Conservation (phyloP, 2,329 filamentous ascomycete species). For the Diaporthe citri region DNA sequence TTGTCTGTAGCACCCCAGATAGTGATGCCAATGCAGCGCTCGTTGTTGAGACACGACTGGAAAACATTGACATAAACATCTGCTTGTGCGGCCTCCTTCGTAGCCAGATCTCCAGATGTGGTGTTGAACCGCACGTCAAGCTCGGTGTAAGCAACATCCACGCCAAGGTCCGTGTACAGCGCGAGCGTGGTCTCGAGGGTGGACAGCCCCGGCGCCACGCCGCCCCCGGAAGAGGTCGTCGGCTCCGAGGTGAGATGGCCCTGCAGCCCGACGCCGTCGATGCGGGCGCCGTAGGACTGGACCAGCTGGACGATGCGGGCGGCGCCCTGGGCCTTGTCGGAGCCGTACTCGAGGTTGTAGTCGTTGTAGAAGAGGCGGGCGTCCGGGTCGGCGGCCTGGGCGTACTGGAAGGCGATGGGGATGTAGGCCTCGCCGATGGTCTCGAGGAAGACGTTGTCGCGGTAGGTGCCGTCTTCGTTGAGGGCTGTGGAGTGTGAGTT, state of each 20-base stretch:
- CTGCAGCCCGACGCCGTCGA: conserved; percentile 67
- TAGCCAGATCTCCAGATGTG: conserved; percentile 49
- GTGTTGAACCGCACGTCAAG: conserved; percentile 61
- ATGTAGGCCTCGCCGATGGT: conserved; percentile 64
- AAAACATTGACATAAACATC: conserved; percentile 58
- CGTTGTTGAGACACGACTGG: conserved; percentile 53
- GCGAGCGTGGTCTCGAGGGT: conserved; percentile 54
- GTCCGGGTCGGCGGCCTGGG: conserved; percentile 57
- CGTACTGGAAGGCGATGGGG: conserved; percentile 61
- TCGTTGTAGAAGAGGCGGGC: conserved; percentile 68
- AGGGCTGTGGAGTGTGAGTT: conserved; percentile 47
- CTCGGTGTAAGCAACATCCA: conserved; percentile 66
- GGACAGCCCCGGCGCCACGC: conserved; percentile 43
- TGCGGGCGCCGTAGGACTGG: conserved; percentile 53
- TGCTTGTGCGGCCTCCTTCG: conserved; percentile 54
- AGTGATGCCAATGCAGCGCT: conserved; percentile 57
- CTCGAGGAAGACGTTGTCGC: conserved; percentile 59
- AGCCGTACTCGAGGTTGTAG: conserved; percentile 61
- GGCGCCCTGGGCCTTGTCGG: conserved; percentile 50
- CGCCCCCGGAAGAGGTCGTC: conserved; percentile 48
- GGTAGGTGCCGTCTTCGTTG: conserved; percentile 63
- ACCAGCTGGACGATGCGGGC: conserved; percentile 49
- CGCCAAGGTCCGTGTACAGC: conserved; percentile 55
- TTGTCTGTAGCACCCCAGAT: conserved; percentile 58
- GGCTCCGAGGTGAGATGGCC: conserved; percentile 62